phyloP scores from a whole-genome alignment of 805 yeast species.

The Zygosaccharomyces bailii region DNA sequence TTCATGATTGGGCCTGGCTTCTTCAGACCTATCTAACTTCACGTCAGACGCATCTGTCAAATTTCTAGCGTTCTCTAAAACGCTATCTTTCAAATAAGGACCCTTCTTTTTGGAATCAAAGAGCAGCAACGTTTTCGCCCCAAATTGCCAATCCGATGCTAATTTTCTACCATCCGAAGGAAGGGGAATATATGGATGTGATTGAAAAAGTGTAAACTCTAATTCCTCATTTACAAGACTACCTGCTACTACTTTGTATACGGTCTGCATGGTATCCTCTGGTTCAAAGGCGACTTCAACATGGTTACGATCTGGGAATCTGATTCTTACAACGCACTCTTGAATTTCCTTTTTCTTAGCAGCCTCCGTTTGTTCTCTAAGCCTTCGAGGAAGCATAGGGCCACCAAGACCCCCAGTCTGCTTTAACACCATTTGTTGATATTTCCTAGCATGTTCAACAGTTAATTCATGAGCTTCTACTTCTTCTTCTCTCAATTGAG shows the following conservation, averaged over 20 bases:
- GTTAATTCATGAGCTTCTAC: conserved; percentile 44
- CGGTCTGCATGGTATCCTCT: conserved; percentile 37
- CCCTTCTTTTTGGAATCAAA: conserved; percentile 33
- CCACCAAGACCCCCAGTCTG: conserved; percentile 39
- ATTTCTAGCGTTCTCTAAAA: conserved; percentile 34
- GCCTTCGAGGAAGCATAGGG: conserved; percentile 42
- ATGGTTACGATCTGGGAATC: conserved; percentile 55
- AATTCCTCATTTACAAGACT: conserved; percentile 30
- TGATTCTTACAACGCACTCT: conserved; percentile 46
- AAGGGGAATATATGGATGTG: conserved; percentile 47
- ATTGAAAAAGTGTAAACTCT: conserved; percentile 41
- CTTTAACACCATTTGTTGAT: conserved; percentile 47
- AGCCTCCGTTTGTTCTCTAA: conserved; percentile 38
- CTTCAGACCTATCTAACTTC: conserved; percentile 10
- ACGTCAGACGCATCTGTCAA: conserved; percentile 34
- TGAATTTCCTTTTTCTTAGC: conserved; percentile 23
- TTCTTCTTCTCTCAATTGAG: conserved; percentile 29
- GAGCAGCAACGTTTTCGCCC: conserved; percentile 44
- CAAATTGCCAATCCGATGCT: conserved; percentile 42
- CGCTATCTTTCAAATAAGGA: conserved; percentile 30
- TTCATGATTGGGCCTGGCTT: background rate
- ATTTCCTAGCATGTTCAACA: conserved; percentile 50
- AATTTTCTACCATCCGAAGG: conserved; percentile 32
- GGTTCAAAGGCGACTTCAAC: conserved; percentile 51
- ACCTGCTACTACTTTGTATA: conserved; percentile 33